Evolutionary conservation across 2,329 filamentous ascomycete species (phyloP).

Genomic region (Mycogone perniciosa): DNA sequence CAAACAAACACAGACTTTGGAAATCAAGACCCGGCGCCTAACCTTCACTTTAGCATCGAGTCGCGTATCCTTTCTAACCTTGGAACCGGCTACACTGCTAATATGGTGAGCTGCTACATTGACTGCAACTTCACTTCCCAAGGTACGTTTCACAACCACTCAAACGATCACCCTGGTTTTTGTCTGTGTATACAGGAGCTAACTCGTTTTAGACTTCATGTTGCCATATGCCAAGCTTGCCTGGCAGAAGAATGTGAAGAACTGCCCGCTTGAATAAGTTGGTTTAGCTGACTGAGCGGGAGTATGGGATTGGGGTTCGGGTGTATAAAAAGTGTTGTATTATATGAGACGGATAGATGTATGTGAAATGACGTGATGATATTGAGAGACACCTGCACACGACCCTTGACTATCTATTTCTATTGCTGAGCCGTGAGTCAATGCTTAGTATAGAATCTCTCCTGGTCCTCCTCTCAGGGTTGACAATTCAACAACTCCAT

Average conservation of each 20-base stretch:
- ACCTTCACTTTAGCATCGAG: slow-evolving; percentile 27
- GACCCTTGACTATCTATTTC: too few species aligned
- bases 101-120: slow-evolving; percentile 33
- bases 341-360: neutral
- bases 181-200: neutral
- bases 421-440: too few species aligned
- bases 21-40: neutral
- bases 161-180: too few species aligned
- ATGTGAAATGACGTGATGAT: neutral
- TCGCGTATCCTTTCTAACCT: slow-evolving; percentile 31
- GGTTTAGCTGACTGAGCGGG: neutral
- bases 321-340: neutral
- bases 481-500: too few species aligned
- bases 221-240: slow-evolving; percentile 32
- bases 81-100: slow-evolving; percentile 28
- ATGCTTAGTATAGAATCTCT: too few species aligned
- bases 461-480: too few species aligned
- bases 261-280: slow-evolving; percentile 25
- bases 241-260: slow-evolving; percentile 31
- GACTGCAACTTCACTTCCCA: slow-evolving; percentile 33
- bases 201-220: slow-evolving; percentile 26
- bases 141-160: slow-evolving; percentile 13
- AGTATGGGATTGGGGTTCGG: neutral
- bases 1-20: neutral
- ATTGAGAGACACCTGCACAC: neutral